phyloP scores from a whole-genome alignment of 345 rosid species.

The Murraya koenigii region DNA sequence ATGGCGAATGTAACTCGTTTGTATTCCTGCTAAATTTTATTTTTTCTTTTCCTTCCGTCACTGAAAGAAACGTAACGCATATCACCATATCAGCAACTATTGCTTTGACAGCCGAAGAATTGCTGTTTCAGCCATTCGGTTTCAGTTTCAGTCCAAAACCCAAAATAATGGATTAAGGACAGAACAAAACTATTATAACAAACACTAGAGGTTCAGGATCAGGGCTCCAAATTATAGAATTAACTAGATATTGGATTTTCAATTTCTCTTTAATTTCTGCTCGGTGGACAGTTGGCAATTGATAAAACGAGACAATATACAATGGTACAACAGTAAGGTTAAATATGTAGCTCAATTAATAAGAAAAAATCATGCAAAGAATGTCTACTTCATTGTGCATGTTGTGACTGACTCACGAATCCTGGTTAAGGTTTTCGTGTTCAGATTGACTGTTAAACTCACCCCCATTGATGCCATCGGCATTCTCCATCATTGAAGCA shows the following conservation, averaged over 20 bases:
- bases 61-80: neutral
- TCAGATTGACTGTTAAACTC: constrained; percentile 13
- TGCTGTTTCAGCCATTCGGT: neutral
- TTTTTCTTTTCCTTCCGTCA: neutral
- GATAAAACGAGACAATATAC: neutral
- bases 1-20: too few species aligned
- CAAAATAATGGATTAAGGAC: neutral
- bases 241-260: neutral
- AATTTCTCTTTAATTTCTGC: neutral
- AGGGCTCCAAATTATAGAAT: neutral
- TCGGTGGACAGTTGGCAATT: neutral
- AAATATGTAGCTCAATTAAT: neutral
- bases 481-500: constrained; percentile 28
- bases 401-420: neutral
- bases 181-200: neutral
- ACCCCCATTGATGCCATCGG: constrained; percentile 14
- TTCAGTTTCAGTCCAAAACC: neutral
- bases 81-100: neutral
- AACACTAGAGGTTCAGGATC: neutral
- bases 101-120: neutral
- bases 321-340: neutral
- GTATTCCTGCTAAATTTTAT: too few species aligned
- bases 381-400: neutral
- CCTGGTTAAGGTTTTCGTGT: neutral
- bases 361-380: neutral